Evolutionary conservation across 768 basidiomycete genomes (phyloP), one percentile per base, ranked within the genome.

Genomic region (Rhizopogon roseolus): DNA sequence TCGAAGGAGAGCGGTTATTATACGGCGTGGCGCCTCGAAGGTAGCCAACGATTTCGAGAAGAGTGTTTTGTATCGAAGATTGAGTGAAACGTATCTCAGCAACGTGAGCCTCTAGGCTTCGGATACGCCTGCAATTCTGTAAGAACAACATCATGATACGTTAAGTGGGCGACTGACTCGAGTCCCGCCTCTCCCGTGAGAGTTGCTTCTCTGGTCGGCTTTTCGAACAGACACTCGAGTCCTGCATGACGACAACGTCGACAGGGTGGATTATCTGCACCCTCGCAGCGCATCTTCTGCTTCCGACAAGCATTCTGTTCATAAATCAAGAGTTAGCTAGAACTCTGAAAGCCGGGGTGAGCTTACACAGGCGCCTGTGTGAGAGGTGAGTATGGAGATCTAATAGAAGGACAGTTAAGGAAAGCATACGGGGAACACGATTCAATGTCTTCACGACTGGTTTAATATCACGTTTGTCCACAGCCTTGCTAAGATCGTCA

Each of bases 251-350:
- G 81, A 72, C 95, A 98, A 41, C 95, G 84, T 63, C 89, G 86
- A 71, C 95, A 98, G n/a, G 95, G 95, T 25, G 95, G 94, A 63
- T 91, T 93, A 67, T 97, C 95, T 14, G 93, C 95, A 1, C 93
- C 93, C 69, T 95, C 93, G 66, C 94, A 98, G 61, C 93, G 80
- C 95, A 97, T 97, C 75, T 97, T 97, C 77, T 95, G 93, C 64
- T 93, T 90, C 61, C 94, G 78, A 70, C 94, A 96, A 16, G 93
- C 90, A 84, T 95, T 95, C 92, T 94, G 66, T 40, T 50, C 41
- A 41, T 48, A 29, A 57, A 28, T 49, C 40, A 44, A 51, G 57
- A 51, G 58, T 68, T 60, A 64, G 57, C 55, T 55, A 54, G 48
- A 60, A 61, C 22, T 55, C 52, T 50, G 6, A 48, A 49, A 54